These are phyloP conservation scores for Phlebopus sp. DNA, from an alignment of 1,284 basidiomycete genomes.

Conservation along the genomic window DNA sequence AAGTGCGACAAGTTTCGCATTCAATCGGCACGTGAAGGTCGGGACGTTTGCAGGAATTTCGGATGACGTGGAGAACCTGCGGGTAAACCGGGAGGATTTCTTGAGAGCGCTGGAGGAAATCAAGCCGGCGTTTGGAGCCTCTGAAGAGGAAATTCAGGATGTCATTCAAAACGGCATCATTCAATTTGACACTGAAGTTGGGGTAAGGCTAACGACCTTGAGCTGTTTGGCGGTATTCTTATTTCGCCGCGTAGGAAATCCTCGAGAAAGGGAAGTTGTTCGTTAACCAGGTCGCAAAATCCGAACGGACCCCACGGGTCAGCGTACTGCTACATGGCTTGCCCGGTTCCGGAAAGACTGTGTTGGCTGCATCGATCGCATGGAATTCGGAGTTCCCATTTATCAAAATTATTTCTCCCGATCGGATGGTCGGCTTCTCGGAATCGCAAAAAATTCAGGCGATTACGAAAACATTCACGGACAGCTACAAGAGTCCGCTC, in stretches of 20 bases:
- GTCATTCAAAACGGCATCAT: slow-evolving; percentile 98
- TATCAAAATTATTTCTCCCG: slow-evolving; percentile 96
- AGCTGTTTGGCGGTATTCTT: slow-evolving; percentile 5
- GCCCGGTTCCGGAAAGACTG: slow-evolving; percentile 92
- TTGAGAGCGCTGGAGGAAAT: slow-evolving; percentile 93
- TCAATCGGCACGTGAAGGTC: slow-evolving; percentile 96
- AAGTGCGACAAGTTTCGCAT: slow-evolving; percentile 97
- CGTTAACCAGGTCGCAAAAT: slow-evolving; percentile 93
- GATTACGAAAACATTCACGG: slow-evolving; percentile 92
- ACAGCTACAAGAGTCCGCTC: slow-evolving; percentile 96
- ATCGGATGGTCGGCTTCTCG: slow-evolving; percentile 94
- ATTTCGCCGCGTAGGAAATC: slow-evolving; percentile 61
- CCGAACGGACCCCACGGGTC: slow-evolving; percentile 89
- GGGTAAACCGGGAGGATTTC: slow-evolving; percentile 89
- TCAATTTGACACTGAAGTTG: slow-evolving; percentile 75
- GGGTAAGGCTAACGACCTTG: slow-evolving; percentile 49
- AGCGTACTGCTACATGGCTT: slow-evolving; percentile 89
- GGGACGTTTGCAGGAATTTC: slow-evolving; percentile 96
- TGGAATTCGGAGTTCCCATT: slow-evolving; percentile 93
- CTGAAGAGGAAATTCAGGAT: slow-evolving; percentile 93
- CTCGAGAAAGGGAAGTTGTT: slow-evolving; percentile 90
- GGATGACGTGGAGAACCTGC: slow-evolving; percentile 91
- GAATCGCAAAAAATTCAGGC: slow-evolving; percentile 91
- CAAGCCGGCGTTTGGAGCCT: slow-evolving; percentile 95
- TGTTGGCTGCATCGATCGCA: slow-evolving; percentile 93